Conservation (phyloP, 768 basidiomycete genomes). For the Mycena leptocephala region DNA sequence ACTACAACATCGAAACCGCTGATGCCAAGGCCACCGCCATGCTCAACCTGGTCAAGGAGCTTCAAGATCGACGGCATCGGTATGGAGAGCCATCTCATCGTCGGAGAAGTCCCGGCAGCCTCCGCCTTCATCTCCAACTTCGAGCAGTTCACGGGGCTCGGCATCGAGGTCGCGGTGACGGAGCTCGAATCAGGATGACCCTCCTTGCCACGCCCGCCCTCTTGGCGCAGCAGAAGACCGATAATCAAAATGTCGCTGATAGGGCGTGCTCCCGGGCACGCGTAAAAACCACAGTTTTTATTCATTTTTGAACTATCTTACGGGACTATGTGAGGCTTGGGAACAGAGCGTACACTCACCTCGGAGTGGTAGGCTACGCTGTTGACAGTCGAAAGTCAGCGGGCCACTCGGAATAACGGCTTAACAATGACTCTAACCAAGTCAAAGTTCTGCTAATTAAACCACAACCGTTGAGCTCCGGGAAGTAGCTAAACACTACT, state of each 20-base stretch:
- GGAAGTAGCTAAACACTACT: too few relatives aligned
- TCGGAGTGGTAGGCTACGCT: too few relatives aligned
- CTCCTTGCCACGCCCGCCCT: constrained; percentile 65
- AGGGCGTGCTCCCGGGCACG: too few relatives aligned
- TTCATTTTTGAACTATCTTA: too few relatives aligned
- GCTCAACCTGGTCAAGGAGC: constrained; percentile 55
- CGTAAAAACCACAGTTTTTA: too few relatives aligned
- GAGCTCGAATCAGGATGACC: constrained; percentile 78
- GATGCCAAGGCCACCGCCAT: constrained; percentile 61
- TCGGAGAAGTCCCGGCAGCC: constrained; percentile 69
- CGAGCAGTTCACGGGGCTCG: constrained; percentile 68
- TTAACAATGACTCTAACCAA: too few relatives aligned
- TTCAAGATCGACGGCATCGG: constrained; percentile 68
- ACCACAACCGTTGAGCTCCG: too few relatives aligned
- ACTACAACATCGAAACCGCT: constrained; percentile 43
- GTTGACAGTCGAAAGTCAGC: too few relatives aligned
- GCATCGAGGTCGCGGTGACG: constrained; percentile 78
- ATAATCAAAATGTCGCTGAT: constrained; percentile 72
- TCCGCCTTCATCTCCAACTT: constrained; percentile 61
- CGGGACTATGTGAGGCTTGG: too few relatives aligned
- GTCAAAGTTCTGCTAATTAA: too few relatives aligned
- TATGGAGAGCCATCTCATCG: constrained; percentile 72
- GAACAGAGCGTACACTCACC: too few relatives aligned
- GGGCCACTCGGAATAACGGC: too few relatives aligned
- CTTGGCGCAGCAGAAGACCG: constrained; percentile 68